Evolutionary conservation across 148 eudicot genomes (phyloP).

Genomic region (Vaccinium corymbosum): DNA sequence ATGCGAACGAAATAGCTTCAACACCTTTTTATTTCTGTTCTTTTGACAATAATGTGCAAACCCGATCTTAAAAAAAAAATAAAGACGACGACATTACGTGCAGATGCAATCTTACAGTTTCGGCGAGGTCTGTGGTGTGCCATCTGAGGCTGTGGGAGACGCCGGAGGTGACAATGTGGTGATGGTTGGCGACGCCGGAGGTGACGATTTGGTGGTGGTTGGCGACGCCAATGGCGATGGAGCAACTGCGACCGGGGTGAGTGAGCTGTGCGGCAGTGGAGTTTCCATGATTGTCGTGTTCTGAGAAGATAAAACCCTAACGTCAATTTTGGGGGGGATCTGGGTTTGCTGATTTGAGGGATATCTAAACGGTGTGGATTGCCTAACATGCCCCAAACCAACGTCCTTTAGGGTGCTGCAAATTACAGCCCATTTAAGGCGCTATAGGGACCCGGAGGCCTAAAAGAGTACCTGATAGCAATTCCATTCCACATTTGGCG

Average conservation of each 20-base stretch:
- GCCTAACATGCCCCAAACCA: neutral
- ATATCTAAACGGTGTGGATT: neutral
- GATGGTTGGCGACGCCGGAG: neutral
- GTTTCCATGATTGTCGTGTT: neutral
- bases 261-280: neutral
- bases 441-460: neutral
- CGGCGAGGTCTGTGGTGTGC: neutral
- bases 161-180: neutral
- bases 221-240: neutral
- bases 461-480: constrained; percentile 56
- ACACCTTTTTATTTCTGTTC: neutral
- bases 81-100: neutral
- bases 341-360: neutral
- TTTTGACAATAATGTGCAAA: neutral
- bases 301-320: neutral
- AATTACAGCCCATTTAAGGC: too few relatives aligned
- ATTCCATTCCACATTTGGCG: constrained; percentile 51
- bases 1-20: neutral
- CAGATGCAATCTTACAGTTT: neutral
- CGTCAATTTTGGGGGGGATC: neutral
- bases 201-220: neutral
- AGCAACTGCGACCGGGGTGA: neutral
- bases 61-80: too few relatives aligned
- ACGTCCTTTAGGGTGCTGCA: neutral
- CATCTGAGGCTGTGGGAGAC: neutral